phyloP scores from a whole-genome alignment of 2,329 filamentous ascomycete genomes.

The Fusarium decemcellulare region DNA sequence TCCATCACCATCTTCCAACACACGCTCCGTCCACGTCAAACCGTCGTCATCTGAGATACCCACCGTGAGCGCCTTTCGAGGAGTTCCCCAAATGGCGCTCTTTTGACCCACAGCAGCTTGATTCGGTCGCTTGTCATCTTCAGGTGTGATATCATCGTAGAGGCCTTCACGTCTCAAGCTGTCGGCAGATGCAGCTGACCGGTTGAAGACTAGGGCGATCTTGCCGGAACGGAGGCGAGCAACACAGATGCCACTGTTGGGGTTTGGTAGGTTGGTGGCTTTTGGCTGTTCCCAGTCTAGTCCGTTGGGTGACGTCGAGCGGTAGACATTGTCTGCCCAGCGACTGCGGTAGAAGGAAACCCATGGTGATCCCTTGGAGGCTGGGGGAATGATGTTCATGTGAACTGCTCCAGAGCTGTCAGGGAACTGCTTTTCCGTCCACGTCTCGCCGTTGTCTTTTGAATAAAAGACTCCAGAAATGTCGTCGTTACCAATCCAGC shows the following conservation, averaged over 20 bases:
- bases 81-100: conserved; percentile 60
- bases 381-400: conserved; percentile 57
- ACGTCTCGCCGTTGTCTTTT: conserved; percentile 54
- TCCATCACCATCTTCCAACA: conserved; percentile 60
- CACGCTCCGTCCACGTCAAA: conserved; percentile 53
- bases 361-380: conserved; percentile 45
- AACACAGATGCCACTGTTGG: conserved; percentile 59
- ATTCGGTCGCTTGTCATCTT: conserved; percentile 55
- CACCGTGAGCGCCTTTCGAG: conserved; percentile 52
- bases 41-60: conserved; percentile 55
- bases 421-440: conserved; percentile 55
- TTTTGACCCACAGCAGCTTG: conserved; percentile 54
- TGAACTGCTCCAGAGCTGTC: conserved; percentile 58
- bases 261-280: conserved; percentile 56
- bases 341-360: conserved; percentile 58
- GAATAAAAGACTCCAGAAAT: conserved; percentile 56
- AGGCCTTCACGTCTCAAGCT: conserved; percentile 55
- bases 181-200: conserved; percentile 52
- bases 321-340: conserved; percentile 61
- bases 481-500: conserved; percentile 62
- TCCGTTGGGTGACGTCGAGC: conserved; percentile 56
- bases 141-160: conserved; percentile 61
- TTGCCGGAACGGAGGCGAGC: conserved; percentile 54
- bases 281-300: conserved; percentile 55
- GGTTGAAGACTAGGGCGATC: conserved; percentile 57